These are phyloP conservation scores for Pseudozyma sp. DNA, from an alignment of 1,284 basidiomycete genomes.

Conservation along the genomic window DNA sequence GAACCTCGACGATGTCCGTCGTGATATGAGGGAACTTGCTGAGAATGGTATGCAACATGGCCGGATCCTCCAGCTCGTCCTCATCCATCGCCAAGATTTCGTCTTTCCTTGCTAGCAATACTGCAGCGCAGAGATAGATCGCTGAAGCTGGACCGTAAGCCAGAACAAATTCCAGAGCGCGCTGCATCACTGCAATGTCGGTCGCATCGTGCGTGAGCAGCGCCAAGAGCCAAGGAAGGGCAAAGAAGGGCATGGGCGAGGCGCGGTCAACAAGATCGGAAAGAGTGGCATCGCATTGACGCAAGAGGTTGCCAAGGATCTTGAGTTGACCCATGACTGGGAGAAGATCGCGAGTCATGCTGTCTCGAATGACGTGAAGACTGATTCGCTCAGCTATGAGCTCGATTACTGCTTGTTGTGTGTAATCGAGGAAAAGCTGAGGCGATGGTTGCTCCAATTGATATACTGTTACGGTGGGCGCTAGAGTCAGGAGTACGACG, in stretches of 20 bases:
- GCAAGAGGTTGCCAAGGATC: constrained; percentile 78
- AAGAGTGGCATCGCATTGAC: constrained; percentile 78
- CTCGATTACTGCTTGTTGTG: constrained; percentile 17
- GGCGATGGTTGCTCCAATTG: not conserved
- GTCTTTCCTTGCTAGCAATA: constrained; percentile 66
- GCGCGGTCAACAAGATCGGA: constrained; percentile 76
- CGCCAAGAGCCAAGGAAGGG: constrained; percentile 88
- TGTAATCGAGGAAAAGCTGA: constrained; percentile 4
- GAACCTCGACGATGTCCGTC: constrained; percentile 1
- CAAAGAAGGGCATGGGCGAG: constrained; percentile 83
- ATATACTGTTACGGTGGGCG: not conserved
- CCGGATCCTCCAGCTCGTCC: constrained; percentile 43
- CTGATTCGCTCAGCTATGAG: constrained; percentile 75
- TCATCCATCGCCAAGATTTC: constrained; percentile 26
- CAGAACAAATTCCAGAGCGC: constrained; percentile 87
- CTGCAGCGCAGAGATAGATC: constrained; percentile 83
- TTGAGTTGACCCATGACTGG: constrained; percentile 85
- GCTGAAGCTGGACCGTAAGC: constrained; percentile 82
- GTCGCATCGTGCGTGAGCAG: constrained; percentile 89
- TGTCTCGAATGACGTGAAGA: constrained; percentile 84
- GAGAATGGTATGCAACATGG: constrained; percentile 52
- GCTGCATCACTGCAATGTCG: constrained; percentile 76
- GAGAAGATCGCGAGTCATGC: constrained; percentile 85
- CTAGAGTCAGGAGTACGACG: constrained; percentile 80
- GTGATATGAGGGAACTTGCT: constrained; percentile 27